A percentile compares a stretch with the other conserved stretches of the same genome.
phyloP scores from a whole-genome alignment of 805 yeast species.

The Candida boleticola region DNA sequence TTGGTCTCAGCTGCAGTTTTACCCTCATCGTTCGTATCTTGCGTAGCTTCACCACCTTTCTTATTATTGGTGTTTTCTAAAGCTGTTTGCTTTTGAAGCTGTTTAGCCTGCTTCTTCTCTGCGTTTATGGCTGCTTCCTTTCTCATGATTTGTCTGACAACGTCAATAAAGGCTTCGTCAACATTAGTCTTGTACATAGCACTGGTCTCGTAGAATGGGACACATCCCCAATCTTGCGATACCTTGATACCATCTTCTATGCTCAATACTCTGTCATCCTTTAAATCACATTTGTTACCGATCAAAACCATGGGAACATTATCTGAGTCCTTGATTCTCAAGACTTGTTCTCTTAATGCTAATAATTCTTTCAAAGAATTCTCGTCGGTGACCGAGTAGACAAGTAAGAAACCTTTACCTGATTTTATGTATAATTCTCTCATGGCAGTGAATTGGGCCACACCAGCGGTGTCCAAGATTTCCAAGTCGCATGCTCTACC shows the following conservation, averaged over 20 bases:
- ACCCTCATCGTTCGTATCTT: conserved; percentile 4
- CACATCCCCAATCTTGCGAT: conserved; percentile 83
- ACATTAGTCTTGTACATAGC: conserved; percentile 90
- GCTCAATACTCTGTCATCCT: conserved; percentile 67
- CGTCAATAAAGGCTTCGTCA: conserved; percentile 85
- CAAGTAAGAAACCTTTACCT: conserved; percentile 71
- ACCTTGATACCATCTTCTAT: conserved; percentile 82
- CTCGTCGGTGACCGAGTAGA: conserved; percentile 58
- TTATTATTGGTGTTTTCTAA: conserved; percentile 4
- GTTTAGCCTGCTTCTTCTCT: conserved; percentile 45
- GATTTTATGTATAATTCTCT: conserved; percentile 83
- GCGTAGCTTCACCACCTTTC: background rate
- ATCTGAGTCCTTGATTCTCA: conserved; percentile 72
- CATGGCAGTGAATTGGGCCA: conserved; percentile 93
- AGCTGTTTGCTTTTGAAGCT: conserved; percentile 31
- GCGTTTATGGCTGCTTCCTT: conserved; percentile 54
- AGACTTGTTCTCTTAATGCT: conserved; percentile 79
- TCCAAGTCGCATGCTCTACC: conserved; percentile 85
- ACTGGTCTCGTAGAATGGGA: conserved; percentile 89
- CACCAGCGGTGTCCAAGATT: conserved; percentile 60
- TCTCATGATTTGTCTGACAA: conserved; percentile 84
- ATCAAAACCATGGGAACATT: conserved; percentile 86
- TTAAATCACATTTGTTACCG: conserved; percentile 88
- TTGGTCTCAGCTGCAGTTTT: conserved; percentile 1
- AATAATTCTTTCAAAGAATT: conserved; percentile 72